Percentiles rank a stretch among this genome's conserved stretches.
Conservation (phyloP, 1,139 yeast genomes). For the Taphrina populina region DNA sequence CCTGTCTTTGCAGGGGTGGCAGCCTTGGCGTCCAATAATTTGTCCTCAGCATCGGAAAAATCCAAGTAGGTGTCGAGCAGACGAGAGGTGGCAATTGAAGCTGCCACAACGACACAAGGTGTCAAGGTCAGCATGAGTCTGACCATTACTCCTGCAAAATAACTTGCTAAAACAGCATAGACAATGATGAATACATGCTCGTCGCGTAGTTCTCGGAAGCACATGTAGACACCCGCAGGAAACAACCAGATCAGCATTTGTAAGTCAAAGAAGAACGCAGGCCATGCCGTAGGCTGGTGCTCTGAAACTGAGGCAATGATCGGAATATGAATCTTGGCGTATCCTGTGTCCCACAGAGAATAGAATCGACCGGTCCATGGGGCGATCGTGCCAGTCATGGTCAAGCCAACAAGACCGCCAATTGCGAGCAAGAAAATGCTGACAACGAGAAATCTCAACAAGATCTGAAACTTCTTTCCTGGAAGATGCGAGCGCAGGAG, state of each 20-base stretch:
- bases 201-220: constrained; percentile 83
- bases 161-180: constrained; percentile 86
- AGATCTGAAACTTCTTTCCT: constrained; percentile 68
- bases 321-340: constrained; percentile 97
- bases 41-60: constrained; percentile 46
- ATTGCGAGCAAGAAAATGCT: constrained; percentile 63
- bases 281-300: constrained; percentile 99
- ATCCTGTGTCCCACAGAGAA: constrained; percentile 95
- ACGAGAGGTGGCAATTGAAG: constrained; percentile 82
- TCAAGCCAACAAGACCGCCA: constrained; percentile 70
- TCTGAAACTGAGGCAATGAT: constrained; percentile 98
- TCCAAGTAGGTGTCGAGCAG: constrained; percentile 80
- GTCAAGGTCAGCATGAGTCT: constrained; percentile 96
- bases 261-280: constrained; percentile 92
- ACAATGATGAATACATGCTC: constrained; percentile 92
- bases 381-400: constrained; percentile 90
- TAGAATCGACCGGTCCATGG: constrained; percentile 99
- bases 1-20: not conserved
- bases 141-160: constrained; percentile 99
- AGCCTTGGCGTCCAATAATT: not conserved
- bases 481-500: constrained; percentile 75
- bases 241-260: constrained; percentile 92
- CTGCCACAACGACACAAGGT: constrained; percentile 89
- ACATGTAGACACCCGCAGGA: constrained; percentile 93
- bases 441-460: constrained; percentile 58